Base-by-base conservation (phyloP, 176 grass and related monocot species). In the Carex scoparia region DNA sequence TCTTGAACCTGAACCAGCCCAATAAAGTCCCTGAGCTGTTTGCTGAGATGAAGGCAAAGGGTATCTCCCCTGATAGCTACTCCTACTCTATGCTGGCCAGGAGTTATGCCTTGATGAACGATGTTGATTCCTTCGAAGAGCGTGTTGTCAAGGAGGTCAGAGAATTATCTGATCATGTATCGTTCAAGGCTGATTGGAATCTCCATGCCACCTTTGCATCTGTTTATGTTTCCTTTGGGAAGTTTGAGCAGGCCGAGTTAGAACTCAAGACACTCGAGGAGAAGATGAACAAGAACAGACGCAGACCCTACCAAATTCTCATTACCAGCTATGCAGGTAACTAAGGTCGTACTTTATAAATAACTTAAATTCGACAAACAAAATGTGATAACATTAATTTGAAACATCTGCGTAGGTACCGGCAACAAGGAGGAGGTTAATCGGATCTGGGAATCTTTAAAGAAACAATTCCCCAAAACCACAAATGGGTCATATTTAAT, bases 11-110 rank as follows among this genome's bases (percentile, higher is more conserved):
- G 76, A 83, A 84, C 53, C 92, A 86, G 58, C 88, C 91, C 69
- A 71, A 84, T 37, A 92, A 97, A 70, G 88, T 88, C 37, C 46
- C 75, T 14, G 60, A 7, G 51, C 65, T 91, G 28, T 91, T 89
- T 79, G 80, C 87, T 80, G 87, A 89, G 72, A 92, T 97, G 94
- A 97, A 94, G 86, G 70, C 1, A n/a, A 85, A 94, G 65, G 91
- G 90, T 31, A 18, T 97, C 69, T 85, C 86, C 65, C 88, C 88
- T 0, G 66, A 87, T 88, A 87, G 49, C 77, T 48, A 91, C 83
- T 94, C 94, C 15, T 94, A 87, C 65, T 94, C 90, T 73, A 83
- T 97, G 60, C 71, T 97, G 32, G 92, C 94, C 88, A 92, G 86
- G 61, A 89, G 87, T 70, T 92, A 88, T 61, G 88, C 87, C 57